A percentile compares a stretch with the other conserved stretches of the same genome.
Conservation (phyloP, 2,329 filamentous ascomycete species). For the Zymoseptoria passerinii region DNA sequence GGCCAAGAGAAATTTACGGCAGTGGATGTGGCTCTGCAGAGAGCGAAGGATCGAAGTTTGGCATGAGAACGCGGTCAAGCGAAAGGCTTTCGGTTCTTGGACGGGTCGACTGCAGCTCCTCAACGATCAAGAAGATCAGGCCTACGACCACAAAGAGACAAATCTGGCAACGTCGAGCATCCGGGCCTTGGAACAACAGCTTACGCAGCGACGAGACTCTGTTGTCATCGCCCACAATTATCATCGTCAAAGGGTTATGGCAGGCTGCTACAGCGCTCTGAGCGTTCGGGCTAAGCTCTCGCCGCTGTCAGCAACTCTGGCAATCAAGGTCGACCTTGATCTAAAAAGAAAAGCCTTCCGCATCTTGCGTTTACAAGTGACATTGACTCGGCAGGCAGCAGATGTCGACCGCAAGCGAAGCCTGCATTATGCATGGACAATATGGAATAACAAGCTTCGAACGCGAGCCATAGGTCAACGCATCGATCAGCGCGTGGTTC, state of each 20-base stretch:
- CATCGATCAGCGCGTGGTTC: constrained; percentile 48
- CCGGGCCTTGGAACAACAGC: not conserved
- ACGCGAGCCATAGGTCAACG: constrained; percentile 44
- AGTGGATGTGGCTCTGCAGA: constrained; percentile 20
- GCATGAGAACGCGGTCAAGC: constrained; percentile 25
- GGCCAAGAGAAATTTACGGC: constrained; percentile 20
- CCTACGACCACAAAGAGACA: constrained; percentile 2
- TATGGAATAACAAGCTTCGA: constrained; percentile 55
- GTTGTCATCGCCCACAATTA: not conserved
- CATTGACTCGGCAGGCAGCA: constrained; percentile 35
- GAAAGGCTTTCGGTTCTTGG: constrained; percentile 10
- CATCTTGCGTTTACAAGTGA: constrained; percentile 42
- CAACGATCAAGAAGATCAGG: constrained; percentile 6
- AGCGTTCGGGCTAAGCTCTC: constrained; percentile 36
- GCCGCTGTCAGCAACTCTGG: constrained; percentile 36
- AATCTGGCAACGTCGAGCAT: not conserved
- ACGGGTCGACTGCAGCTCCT: constrained; percentile 1
- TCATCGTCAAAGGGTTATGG: constrained; percentile 1
- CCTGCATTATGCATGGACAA: constrained; percentile 49
- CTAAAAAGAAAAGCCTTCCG: constrained; percentile 40
- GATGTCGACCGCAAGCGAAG: constrained; percentile 45
- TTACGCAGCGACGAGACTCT: not conserved
- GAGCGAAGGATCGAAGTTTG: constrained; percentile 24
- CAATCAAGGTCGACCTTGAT: constrained; percentile 37
- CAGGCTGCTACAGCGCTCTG: constrained; percentile 23